A percentile compares a stretch with the other conserved stretches of the same genome.
These are phyloP conservation scores for Carpinus fangiana DNA, from an alignment of 306 rosid genomes.

Conservation along the genomic window DNA sequence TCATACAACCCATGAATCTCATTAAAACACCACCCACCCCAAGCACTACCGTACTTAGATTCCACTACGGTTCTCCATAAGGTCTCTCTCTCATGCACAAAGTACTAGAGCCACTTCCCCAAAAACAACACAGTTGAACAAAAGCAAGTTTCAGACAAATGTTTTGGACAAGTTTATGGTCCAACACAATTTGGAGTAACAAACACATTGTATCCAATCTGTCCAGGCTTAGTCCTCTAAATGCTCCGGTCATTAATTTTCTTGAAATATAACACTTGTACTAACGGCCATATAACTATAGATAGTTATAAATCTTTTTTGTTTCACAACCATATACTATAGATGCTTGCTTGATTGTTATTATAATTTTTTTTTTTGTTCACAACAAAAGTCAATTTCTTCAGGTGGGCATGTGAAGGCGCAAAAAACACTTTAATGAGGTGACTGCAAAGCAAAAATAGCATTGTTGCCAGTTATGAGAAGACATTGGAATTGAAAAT, in stretches of 20 bases:
- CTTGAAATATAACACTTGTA: background rate
- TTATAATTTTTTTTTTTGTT: background rate
- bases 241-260: background rate
- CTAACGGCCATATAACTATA: background rate
- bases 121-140: too few relatives aligned
- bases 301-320: background rate
- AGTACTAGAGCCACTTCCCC: too few relatives aligned
- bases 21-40: too few relatives aligned
- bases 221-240: background rate
- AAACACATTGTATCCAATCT: constrained; percentile 2
- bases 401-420: background rate
- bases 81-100: too few relatives aligned
- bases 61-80: too few relatives aligned
- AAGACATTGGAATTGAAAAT: background rate
- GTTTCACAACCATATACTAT: too few relatives aligned
- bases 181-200: background rate
- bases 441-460: background rate
- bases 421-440: background rate
- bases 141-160: background rate
- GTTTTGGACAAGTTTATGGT: constrained; percentile 2
- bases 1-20: too few relatives aligned
- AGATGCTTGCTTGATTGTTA: background rate
- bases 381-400: background rate
- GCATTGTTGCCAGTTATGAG: background rate
- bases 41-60: too few relatives aligned